phyloP scores from a whole-genome alignment of 257 asterid genomes.

The Nicotiana otophora region DNA sequence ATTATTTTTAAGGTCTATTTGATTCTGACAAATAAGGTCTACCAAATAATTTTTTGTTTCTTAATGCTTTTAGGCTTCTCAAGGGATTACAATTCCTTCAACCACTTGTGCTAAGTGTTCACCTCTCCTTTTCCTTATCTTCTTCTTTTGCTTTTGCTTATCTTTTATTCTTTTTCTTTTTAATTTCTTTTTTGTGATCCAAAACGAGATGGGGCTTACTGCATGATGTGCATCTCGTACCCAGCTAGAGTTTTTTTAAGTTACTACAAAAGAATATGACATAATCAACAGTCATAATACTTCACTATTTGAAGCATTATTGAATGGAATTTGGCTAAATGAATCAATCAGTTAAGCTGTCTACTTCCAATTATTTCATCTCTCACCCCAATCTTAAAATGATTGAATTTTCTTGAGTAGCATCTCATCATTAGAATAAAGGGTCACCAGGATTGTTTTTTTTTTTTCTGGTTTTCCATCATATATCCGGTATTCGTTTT shows the following conservation, averaged over 20 bases:
- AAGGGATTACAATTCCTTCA: neutral
- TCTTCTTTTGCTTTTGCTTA: slow-evolving; percentile 1
- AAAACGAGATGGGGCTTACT: neutral
- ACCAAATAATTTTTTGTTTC: neutral
- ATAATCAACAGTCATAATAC: neutral
- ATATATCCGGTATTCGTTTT: no score
- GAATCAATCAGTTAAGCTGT: slow-evolving; percentile 2
- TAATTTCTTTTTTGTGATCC: neutral
- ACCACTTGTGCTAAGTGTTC: neutral
- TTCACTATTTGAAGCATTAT: slow-evolving; percentile 1
- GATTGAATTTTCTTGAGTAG: neutral
- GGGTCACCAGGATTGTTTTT: neutral
- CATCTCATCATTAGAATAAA: neutral
- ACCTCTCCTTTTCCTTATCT: neutral
- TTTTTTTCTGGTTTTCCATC: no score
- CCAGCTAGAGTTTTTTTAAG: neutral
- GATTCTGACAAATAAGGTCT: neutral
- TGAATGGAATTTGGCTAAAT: neutral
- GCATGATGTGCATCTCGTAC: neutral
- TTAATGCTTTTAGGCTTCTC: neutral
- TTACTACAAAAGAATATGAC: slow-evolving; percentile 7
- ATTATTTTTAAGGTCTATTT: neutral
- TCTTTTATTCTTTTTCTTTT: neutral
- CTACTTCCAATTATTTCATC: neutral
- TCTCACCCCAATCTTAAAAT: neutral